Percentiles rank a stretch among this genome's conserved stretches.
Conservation (phyloP, 352 stramenopile genomes). For the Phytophthora palmivora region DNA sequence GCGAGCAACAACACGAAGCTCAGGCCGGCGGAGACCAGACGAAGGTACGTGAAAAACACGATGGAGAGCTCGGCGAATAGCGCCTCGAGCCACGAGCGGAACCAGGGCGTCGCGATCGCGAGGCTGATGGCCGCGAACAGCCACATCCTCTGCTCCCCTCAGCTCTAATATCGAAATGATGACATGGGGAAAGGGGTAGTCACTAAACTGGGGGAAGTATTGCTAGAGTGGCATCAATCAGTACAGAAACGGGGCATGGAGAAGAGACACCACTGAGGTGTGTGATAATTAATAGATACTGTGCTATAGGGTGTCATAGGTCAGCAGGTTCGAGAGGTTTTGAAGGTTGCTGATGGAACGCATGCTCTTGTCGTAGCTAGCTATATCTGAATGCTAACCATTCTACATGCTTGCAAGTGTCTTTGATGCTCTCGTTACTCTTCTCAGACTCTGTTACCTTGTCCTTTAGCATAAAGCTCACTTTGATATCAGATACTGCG, state of each 20-base stretch:
- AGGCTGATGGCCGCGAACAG: constrained; percentile 60
- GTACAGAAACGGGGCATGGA: constrained; percentile 10
- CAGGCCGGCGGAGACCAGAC: constrained; percentile 35
- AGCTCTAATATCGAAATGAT: constrained; percentile 39
- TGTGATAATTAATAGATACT: no score
- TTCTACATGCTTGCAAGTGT: no score
- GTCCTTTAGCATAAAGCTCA: no score
- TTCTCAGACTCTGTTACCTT: no score
- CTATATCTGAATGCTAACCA: no score
- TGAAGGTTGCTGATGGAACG: no score
- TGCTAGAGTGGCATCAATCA: constrained; percentile 13
- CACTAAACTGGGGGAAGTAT: constrained; percentile 17
- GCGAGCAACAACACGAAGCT: constrained; percentile 42
- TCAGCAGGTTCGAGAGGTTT: no score
- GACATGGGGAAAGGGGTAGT: constrained; percentile 6
- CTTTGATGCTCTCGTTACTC: no score
- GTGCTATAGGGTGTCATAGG: no score
- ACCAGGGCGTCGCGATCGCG: constrained; percentile 58
- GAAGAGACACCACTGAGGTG: background rate
- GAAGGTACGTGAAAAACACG: constrained; percentile 69
- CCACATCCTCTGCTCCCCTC: constrained; percentile 46
- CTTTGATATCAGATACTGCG: background rate
- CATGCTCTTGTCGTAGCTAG: no score
- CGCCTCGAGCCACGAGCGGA: constrained; percentile 62
- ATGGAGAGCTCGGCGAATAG: constrained; percentile 71